These are phyloP conservation scores for Leishmania tropica DNA, from an alignment of 208 protist species.

Conservation along the genomic window DNA sequence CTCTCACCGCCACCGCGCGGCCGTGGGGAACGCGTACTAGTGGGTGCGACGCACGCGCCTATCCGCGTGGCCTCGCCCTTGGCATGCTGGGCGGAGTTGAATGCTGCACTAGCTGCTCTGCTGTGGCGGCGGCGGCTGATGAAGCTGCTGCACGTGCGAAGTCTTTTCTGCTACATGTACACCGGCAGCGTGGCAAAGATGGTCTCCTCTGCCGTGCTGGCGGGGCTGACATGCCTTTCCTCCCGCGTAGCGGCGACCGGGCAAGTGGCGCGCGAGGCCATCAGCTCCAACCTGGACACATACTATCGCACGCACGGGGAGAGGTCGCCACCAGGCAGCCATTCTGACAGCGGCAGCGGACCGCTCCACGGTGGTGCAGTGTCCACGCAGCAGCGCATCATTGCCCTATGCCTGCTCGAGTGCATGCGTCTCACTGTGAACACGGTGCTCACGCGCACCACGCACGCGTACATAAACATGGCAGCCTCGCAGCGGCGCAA, in stretches of 20 bases:
- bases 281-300: conserved; percentile 30
- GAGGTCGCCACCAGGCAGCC: neutral
- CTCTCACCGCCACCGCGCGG: neutral
- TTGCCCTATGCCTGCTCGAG: conserved; percentile 52
- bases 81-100: conserved; percentile 51
- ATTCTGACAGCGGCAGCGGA: neutral
- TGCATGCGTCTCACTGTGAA: conserved; percentile 52
- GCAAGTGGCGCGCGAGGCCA: conserved; percentile 35
- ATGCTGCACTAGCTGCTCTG: conserved; percentile 31
- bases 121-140: conserved; percentile 34
- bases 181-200: conserved; percentile 40
- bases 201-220: conserved; percentile 43
- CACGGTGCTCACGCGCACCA: conserved; percentile 40
- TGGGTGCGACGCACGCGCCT: neutral
- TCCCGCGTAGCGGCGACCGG: conserved; percentile 45
- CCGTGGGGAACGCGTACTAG: neutral
- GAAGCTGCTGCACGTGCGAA: conserved; percentile 41
- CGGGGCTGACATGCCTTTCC: conserved; percentile 43
- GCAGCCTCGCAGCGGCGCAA: conserved; percentile 51
- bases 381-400: conserved; percentile 15
- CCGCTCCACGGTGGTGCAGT: neutral
- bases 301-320: conserved; percentile 17
- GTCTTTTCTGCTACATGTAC: conserved; percentile 65
- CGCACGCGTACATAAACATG: conserved; percentile 48
- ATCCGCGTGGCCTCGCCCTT: conserved; percentile 27